phyloP scores from a whole-genome alignment of 176 grass and related monocot genomes.

The Olyra latifolia region DNA sequence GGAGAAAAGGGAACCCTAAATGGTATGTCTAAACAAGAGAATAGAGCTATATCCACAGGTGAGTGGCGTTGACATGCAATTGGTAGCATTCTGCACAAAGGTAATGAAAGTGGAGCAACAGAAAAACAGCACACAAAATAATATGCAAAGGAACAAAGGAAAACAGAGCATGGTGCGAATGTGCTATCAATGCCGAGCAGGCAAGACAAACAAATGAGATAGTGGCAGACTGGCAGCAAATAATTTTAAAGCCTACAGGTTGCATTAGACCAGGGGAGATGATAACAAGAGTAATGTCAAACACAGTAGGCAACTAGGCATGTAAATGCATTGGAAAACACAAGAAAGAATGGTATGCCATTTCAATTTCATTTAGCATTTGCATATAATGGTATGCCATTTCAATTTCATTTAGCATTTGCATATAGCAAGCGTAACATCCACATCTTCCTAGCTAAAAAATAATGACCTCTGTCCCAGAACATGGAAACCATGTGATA shows the following conservation, averaged over 20 bases:
- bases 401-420: background rate
- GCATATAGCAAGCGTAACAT: background rate
- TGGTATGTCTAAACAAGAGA: constrained; percentile 1
- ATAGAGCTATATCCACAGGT: background rate
- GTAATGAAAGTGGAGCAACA: background rate
- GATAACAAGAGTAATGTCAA: background rate
- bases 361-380: background rate
- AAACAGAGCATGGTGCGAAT: background rate
- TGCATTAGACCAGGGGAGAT: constrained; percentile 1
- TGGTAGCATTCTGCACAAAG: background rate
- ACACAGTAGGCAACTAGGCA: background rate
- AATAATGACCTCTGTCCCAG: background rate
- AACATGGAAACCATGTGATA: background rate
- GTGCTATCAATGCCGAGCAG: background rate
- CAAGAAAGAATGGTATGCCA: background rate
- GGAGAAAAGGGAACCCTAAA: background rate
- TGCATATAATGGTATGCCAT: background rate
- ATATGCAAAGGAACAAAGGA: background rate
- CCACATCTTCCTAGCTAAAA: background rate
- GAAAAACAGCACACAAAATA: background rate
- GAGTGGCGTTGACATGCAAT: background rate
- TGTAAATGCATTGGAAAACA: background rate
- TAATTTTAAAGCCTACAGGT: background rate
- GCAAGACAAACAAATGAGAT: background rate
- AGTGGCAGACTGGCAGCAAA: background rate